Evolutionary conservation across 441 rosid species (phyloP), one percentile per base, ranked within the genome.

Genomic region (Hypseocharis bilobata): DNA sequence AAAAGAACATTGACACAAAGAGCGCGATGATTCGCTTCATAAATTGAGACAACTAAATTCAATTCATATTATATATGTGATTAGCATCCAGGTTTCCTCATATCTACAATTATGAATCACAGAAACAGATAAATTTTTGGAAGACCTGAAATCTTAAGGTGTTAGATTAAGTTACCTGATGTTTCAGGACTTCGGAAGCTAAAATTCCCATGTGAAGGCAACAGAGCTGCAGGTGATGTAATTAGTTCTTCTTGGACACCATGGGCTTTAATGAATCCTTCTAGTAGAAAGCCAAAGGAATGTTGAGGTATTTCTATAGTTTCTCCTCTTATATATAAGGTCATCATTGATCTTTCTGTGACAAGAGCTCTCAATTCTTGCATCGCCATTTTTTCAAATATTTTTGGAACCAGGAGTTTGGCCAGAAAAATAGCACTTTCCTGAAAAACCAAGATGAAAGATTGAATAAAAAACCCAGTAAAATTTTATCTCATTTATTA

Each of bases 401-500:
- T 72, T 76, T 82, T 95, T 70, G 98, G 98, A 82, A 84, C 83
- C 76, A 92, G 74, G 54, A 88, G 77, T 78, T 86, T 90, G 32
- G 86, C 82, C 68, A 92, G 88, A 61, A 77, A 56, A 57, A 87
- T 79, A 20, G 96, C 83, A 78, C 96, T 90, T 86, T 92, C 97
- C 97, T 92, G 83, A 62, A 60, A 68, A 47, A 26, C 51, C 34
- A 61, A 32, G 32, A 19, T 20, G 61, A 57, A 8, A 40, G 60
- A 7, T 29, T 28, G 16, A 64, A 62, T 25, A 47, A 61, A 11
- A 29, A 19, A 63, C 29, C 27, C 2, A 47, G 28, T 10, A 62
- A 19, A 58, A 8, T 55, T 45, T n/a, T 36, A 32, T 32, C 40
- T 34, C 13, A 7, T 34, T 34, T 34, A 34, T 13, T 34, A 6